These are phyloP conservation scores for Pichia sp. DNA, from an alignment of 1,139 yeast species.

Conservation along the genomic window DNA sequence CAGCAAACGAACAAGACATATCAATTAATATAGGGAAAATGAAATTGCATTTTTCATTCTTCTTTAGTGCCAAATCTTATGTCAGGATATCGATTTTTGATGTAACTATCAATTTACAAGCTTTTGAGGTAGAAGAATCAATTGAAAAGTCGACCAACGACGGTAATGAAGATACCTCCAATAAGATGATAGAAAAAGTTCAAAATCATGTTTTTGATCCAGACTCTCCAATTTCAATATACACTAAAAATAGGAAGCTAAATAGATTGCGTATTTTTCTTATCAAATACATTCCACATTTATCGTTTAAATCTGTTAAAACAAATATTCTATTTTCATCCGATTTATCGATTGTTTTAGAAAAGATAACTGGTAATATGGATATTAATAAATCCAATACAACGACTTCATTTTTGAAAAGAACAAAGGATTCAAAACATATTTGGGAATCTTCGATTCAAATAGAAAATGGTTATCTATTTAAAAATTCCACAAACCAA, in stretches of 20 bases:
- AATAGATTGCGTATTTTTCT: conserved; percentile 15
- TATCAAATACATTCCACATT: conserved; percentile 15
- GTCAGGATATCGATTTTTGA: background rate
- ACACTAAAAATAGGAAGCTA: conserved; percentile 17
- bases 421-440: background rate
- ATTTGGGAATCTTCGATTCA: conserved; percentile 12
- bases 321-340: conserved; percentile 2
- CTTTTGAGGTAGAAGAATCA: background rate
- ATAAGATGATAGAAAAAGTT: too few relatives aligned
- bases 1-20: background rate
- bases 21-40: conserved; percentile 3
- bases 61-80: background rate
- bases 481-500: conserved; percentile 1
- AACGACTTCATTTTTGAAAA: conserved; percentile 7
- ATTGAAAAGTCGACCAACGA: background rate
- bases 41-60: conserved; percentile 12
- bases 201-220: conserved; percentile 20
- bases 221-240: conserved; percentile 24
- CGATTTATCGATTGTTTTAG: conserved; percentile 5
- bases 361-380: conserved; percentile 7
- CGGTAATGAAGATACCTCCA: too few relatives aligned
- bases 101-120: conserved; percentile 1
- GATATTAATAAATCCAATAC: conserved; percentile 8
- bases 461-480: conserved; percentile 10
- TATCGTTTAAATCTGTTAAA: conserved; percentile 13